Evolutionary conservation across 106 monocot species (phyloP).

Genomic region (Cymbidium sinense): DNA sequence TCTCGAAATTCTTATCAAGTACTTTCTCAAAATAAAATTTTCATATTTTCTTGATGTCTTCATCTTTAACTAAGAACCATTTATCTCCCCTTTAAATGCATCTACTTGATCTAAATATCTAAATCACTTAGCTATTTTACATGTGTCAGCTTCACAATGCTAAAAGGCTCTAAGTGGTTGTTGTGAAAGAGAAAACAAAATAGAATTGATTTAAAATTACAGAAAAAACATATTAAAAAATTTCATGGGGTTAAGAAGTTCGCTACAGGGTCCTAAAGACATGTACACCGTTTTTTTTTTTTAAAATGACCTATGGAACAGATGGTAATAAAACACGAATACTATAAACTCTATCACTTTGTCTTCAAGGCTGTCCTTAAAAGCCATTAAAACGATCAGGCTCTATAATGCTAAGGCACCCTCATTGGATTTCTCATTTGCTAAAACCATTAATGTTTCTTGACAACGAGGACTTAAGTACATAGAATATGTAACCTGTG

Average conservation of each 20-base stretch:
- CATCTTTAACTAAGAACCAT: too few relatives aligned
- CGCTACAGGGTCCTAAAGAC: background rate
- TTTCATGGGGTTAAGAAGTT: background rate
- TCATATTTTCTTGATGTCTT: too few relatives aligned
- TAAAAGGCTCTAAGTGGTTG: background rate
- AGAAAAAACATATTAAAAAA: background rate
- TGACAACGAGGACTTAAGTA: background rate
- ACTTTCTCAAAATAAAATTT: too few relatives aligned
- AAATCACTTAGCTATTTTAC: too few relatives aligned
- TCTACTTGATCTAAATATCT: too few relatives aligned
- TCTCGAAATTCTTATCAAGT: too few relatives aligned
- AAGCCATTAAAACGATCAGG: background rate
- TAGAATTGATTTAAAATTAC: background rate
- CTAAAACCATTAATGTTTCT: conserved; percentile 1
- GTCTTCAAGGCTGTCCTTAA: background rate
- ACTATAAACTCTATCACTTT: background rate
- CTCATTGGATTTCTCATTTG: background rate
- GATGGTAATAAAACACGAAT: background rate
- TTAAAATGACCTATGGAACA: background rate
- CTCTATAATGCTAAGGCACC: background rate
- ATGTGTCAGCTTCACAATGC: background rate
- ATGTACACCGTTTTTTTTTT: background rate
- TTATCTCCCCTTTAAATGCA: too few relatives aligned
- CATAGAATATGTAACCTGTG: background rate
- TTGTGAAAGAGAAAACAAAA: background rate